A percentile compares a stretch with the other conserved stretches of the same genome.
Evolutionary conservation across 306 rosid genomes (phyloP).

Genomic region (Lotus japonicus): DNA sequence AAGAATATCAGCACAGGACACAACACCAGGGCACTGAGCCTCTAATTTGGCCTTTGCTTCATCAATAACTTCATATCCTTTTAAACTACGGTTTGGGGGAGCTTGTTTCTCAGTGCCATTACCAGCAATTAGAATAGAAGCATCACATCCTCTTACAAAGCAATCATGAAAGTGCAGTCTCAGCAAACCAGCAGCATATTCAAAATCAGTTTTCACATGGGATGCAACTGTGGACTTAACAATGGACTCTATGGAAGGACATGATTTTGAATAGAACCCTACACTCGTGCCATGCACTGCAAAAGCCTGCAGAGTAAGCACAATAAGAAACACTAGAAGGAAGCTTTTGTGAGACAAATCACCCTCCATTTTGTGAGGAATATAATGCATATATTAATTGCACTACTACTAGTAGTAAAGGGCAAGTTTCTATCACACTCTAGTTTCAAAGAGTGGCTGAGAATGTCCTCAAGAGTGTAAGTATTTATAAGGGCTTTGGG

Average conservation of each 20-base stretch:
- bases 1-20: conserved; percentile 29
- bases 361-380: too few relatives aligned
- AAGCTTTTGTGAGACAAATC: too few relatives aligned
- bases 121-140: conserved; percentile 8
- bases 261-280: neutral
- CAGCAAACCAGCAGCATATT: neutral
- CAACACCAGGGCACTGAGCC: conserved; percentile 16
- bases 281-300: too few relatives aligned
- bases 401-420: too few relatives aligned
- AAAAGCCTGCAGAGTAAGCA: too few relatives aligned
- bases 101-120: neutral
- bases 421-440: too few relatives aligned
- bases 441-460: too few relatives aligned
- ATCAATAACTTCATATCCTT: conserved; percentile 17
- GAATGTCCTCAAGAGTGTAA: too few relatives aligned
- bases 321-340: too few relatives aligned
- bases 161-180: conserved; percentile 26
- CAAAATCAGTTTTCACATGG: neutral
- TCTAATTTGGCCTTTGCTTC: conserved; percentile 16
- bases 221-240: conserved; percentile 17
- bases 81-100: neutral
- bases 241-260: conserved; percentile 23
- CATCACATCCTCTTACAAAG: conserved; percentile 24
- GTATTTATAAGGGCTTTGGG: too few relatives aligned
- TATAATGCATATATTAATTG: too few relatives aligned